Evolutionary conservation across 2,329 filamentous ascomycete species (phyloP), one percentile per base, ranked within the genome.

Genomic region (Ceratocystis huliohia): DNA sequence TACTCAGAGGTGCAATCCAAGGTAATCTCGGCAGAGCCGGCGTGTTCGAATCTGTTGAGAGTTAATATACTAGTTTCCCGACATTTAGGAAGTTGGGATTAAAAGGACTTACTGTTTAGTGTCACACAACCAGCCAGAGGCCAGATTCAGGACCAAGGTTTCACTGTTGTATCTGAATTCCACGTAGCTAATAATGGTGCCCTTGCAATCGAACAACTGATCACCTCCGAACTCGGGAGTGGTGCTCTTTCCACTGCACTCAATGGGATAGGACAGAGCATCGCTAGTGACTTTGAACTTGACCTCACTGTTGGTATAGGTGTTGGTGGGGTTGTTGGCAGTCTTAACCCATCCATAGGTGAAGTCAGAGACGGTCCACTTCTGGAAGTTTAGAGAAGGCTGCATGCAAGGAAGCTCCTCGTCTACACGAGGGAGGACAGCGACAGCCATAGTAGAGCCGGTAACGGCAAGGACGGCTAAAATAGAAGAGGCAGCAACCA

Each of bases 311-410:
- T 73, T 76, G 1, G 76, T 76, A 71, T 78, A 79, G 69, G 82
- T 79, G 73, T 83, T 80, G 2, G 80, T 74, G 0, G 81, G 81
- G 1, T 79, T 82, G 17, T 74, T 75, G 75, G 81, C 82, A 71
- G 74, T 72, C 72, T 79, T 80, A 10, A 74, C 76, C n/a, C 77
- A 76, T 72, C 79, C 76, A 75, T 75, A 82, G 72, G 78, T 75
- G 68, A 83, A 80, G 71, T 74, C 71, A 59, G 74, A 69, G 56
- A 82, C 70, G 0, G 71, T 73, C 79, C 80, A 82, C 7, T 68
- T 57, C 6, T 37, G 61, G 61, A 72, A 62, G 37, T 68, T 64
- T 46, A 63, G 64, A 6, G 72, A 73, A 61, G 66, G 65, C 6
- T 63, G 8, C 5, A 70, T 70, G 70, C 73, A 75, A 17, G 56